A percentile compares a stretch with the other conserved stretches of the same genome.
These are phyloP conservation scores for Sequoia sempervirens DNA, from an alignment of 75 land plant genomes.

Conservation along the genomic window DNA sequence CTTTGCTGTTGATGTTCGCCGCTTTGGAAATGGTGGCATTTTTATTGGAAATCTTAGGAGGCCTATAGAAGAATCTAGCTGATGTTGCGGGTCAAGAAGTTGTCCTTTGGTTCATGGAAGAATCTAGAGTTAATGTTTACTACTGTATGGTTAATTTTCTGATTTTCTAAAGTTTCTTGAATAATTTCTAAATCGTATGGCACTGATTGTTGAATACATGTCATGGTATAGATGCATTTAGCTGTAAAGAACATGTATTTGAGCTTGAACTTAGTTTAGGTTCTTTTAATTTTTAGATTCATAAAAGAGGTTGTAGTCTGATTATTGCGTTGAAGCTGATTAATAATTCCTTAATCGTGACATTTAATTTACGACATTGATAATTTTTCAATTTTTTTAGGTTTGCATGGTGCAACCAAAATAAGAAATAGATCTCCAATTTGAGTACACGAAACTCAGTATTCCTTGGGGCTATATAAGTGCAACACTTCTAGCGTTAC, in stretches of 20 bases:
- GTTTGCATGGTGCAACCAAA: too few species aligned
- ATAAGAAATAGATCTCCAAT: too few species aligned
- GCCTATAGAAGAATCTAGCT: slow-evolving; percentile 82
- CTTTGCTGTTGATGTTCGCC: slow-evolving; percentile 79
- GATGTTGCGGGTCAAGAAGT: slow-evolving; percentile 82
- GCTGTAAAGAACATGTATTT: background rate
- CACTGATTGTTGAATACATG: background rate
- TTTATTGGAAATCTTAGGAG: slow-evolving; percentile 86
- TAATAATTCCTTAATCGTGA: background rate
- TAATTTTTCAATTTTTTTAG: slow-evolving; percentile 24
- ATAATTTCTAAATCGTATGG: background rate
- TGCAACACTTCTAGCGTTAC: slow-evolving; percentile 27
- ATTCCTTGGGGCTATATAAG: slow-evolving; percentile 72
- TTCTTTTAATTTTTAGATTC: background rate
- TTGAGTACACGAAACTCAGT: slow-evolving; percentile 62
- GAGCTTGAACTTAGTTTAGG: background rate
- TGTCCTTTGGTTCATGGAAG: slow-evolving; percentile 93
- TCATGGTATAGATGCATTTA: background rate
- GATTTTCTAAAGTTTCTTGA: too few species aligned
- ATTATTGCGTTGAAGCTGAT: background rate
- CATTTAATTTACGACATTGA: background rate
- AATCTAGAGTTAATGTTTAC: slow-evolving; percentile 8
- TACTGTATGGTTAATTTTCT: background rate
- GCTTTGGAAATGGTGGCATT: slow-evolving; percentile 96
- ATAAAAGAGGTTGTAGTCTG: background rate